These are phyloP conservation scores for Lachnellula subtilissima DNA, from an alignment of 2,329 filamentous ascomycete species.

Conservation along the genomic window DNA sequence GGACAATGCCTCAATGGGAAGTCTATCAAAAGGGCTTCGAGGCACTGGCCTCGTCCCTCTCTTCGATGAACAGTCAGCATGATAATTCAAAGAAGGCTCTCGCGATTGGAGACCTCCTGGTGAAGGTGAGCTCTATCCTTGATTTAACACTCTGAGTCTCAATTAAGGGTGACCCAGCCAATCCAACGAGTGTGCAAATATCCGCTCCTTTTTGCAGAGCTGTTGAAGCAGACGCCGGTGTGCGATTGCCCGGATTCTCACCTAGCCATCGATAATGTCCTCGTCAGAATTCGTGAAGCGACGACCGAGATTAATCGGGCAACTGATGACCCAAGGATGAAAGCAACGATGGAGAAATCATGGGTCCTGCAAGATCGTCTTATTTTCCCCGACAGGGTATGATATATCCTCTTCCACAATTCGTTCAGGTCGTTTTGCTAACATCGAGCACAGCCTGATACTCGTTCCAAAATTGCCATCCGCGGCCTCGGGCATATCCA, in stretches of 20 bases:
- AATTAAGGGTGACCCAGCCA: conserved; percentile 50
- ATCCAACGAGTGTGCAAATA: conserved; percentile 92
- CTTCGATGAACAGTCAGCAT: conserved; percentile 60
- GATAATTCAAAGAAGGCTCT: conserved; percentile 68
- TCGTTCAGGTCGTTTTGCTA: too few species aligned
- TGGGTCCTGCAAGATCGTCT: conserved; percentile 82
- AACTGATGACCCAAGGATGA: conserved; percentile 69
- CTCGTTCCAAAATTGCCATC: conserved; percentile 59
- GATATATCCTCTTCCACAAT: conserved; percentile 17
- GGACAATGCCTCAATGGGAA: conserved; percentile 67
- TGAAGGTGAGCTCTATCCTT: conserved; percentile 59
- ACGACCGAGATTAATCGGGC: conserved; percentile 78
- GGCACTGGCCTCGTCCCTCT: conserved; percentile 69
- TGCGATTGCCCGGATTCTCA: conserved; percentile 81
- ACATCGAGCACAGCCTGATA: conserved; percentile 35
- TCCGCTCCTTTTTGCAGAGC: conserved; percentile 76
- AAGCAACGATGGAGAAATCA: conserved; percentile 70
- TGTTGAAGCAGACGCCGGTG: conserved; percentile 77
- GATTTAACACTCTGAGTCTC: conserved; percentile 1
- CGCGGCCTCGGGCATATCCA: conserved; percentile 74
- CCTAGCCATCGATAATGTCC: conserved; percentile 69
- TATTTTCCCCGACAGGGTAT: conserved; percentile 66
- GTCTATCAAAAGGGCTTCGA: conserved; percentile 83
- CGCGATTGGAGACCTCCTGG: conserved; percentile 78
- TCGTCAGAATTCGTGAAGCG: conserved; percentile 67